Conservation (phyloP, 352 stramenopile genomes). For the Halophytophthora polymorphica region DNA sequence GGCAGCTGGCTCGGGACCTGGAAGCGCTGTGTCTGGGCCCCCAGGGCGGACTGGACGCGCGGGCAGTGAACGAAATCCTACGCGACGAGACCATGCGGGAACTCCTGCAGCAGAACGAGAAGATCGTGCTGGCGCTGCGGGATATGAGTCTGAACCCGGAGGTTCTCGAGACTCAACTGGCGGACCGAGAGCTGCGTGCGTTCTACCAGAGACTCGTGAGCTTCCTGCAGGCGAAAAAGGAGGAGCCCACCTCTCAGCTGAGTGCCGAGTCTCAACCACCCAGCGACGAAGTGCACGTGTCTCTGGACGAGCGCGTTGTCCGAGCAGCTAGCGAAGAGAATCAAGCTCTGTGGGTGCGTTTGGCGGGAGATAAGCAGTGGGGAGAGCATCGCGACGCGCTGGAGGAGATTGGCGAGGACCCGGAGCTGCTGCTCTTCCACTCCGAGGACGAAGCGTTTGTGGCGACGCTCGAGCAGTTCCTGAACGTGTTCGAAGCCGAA, state of each 20-base stretch:
- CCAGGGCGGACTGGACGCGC: slow-evolving; percentile 26
- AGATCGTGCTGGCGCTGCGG: slow-evolving; percentile 48
- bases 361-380: slow-evolving; percentile 28
- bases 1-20: slow-evolving; percentile 41
- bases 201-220: slow-evolving; percentile 58
- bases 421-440: slow-evolving; percentile 68
- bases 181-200: slow-evolving; percentile 32
- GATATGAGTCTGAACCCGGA: slow-evolving; percentile 68
- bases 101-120: slow-evolving; percentile 35
- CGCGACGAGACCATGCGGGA: slow-evolving; percentile 38
- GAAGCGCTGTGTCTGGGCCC: slow-evolving; percentile 34
- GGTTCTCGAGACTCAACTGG: slow-evolving; percentile 43
- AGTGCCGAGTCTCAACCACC: background rate
- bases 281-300: background rate
- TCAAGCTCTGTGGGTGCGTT: slow-evolving; percentile 22
- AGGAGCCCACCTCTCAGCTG: slow-evolving; percentile 1
- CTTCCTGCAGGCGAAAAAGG: slow-evolving; percentile 27
- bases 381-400: slow-evolving; percentile 29
- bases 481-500: slow-evolving; percentile 21
- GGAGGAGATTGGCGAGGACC: slow-evolving; percentile 63
- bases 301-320: slow-evolving; percentile 42
- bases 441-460: slow-evolving; percentile 46
- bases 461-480: slow-evolving; percentile 30
- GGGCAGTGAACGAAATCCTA: slow-evolving; percentile 51
- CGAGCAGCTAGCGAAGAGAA: slow-evolving; percentile 17